Percentiles rank a stretch among this genome's conserved stretches.
These are phyloP conservation scores for Kluyveromyces nonfermentans DNA, from an alignment of 805 yeast species.

Conservation along the genomic window DNA sequence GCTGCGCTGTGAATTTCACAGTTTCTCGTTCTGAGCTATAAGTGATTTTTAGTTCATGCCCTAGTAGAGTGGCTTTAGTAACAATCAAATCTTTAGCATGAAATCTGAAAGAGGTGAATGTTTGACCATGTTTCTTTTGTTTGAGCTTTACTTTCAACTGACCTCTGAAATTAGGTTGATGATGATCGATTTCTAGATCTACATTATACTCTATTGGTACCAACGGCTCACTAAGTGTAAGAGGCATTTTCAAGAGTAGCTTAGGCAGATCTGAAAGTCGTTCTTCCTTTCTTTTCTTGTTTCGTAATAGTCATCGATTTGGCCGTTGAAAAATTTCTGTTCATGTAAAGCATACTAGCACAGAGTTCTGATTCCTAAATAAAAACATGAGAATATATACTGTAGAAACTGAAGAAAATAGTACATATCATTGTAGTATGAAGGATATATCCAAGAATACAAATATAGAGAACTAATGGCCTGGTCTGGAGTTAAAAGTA, in stretches of 20 bases:
- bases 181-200: constrained; percentile 32
- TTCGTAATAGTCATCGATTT: background rate
- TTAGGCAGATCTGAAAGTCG: background rate
- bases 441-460: too few species aligned
- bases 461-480: too few species aligned
- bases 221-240: constrained; percentile 18
- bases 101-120: constrained; percentile 9
- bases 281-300: too few species aligned
- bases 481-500: too few species aligned
- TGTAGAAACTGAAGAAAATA: too few species aligned
- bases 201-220: constrained; percentile 32
- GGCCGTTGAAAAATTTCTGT: too few species aligned
- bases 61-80: constrained; percentile 35
- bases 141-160: constrained; percentile 8
- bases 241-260: background rate
- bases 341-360: too few species aligned
- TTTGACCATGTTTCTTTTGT: constrained; percentile 2
- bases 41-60: constrained; percentile 19
- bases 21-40: constrained; percentile 13
- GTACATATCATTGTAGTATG: too few species aligned
- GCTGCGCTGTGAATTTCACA: constrained; percentile 5
- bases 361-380: too few species aligned
- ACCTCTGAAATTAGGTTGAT: constrained; percentile 41
- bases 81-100: constrained; percentile 27
- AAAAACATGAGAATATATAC: too few species aligned